phyloP scores from a whole-genome alignment of 352 stramenopile species.

The Globisporangium nagaii region DNA sequence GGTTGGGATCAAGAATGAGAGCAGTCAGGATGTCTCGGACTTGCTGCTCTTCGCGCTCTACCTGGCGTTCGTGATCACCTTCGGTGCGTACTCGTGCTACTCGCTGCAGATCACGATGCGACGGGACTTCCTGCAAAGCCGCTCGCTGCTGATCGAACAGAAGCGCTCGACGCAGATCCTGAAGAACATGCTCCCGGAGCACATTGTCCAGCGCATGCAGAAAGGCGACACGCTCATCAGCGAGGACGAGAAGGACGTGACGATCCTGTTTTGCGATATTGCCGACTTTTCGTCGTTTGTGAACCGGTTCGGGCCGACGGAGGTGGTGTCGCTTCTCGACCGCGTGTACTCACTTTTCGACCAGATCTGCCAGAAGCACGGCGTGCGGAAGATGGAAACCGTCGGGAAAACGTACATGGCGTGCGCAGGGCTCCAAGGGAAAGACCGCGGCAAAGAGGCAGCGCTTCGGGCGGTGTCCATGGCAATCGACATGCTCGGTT shows the following conservation, averaged over 20 bases:
- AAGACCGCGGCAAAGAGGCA: constrained; percentile 65
- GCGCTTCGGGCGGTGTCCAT: constrained; percentile 71
- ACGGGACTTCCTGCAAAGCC: constrained; percentile 76
- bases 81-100: constrained; percentile 73
- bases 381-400: constrained; percentile 91
- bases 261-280: constrained; percentile 85
- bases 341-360: constrained; percentile 92
- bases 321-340: constrained; percentile 85
- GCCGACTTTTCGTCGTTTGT: constrained; percentile 77
- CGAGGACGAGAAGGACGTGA: constrained; percentile 85
- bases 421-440: constrained; percentile 78
- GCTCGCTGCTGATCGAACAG: constrained; percentile 72
- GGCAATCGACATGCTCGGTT: constrained; percentile 71
- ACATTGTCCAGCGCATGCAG: constrained; percentile 83
- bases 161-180: constrained; percentile 76
- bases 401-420: constrained; percentile 92
- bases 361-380: constrained; percentile 87
- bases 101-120: constrained; percentile 82
- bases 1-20: constrained; percentile 28
- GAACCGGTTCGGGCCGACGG: constrained; percentile 63
- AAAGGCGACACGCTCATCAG: constrained; percentile 77
- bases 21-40: constrained; percentile 29
- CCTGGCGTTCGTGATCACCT: constrained; percentile 68
- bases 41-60: constrained; percentile 68
- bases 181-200: constrained; percentile 82